Evolutionary conservation across 768 basidiomycete species (phyloP).

Genomic region (Rhizopogon sp.): DNA sequence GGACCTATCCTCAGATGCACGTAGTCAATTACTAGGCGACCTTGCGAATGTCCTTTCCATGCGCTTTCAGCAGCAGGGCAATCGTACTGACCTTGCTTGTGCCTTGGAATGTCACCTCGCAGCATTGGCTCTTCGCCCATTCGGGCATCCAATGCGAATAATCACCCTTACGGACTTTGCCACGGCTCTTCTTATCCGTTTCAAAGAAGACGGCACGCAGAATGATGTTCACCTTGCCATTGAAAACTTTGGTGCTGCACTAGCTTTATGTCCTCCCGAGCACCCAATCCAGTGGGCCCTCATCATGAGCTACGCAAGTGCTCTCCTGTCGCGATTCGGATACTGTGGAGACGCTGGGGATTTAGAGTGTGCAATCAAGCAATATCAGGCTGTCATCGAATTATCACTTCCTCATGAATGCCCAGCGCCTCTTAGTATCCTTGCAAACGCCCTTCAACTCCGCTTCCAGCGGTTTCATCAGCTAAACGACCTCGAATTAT

Average conservation of each 20-base stretch:
- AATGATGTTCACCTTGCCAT: slow-evolving; percentile 27
- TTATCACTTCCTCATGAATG: neutral
- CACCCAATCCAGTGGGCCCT: slow-evolving; percentile 11
- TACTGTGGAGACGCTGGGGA: slow-evolving; percentile 14
- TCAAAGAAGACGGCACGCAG: slow-evolving; percentile 15
- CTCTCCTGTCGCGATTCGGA: slow-evolving; percentile 22
- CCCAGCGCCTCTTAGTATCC: neutral
- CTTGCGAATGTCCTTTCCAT: slow-evolving; percentile 22
- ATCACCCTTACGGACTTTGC: slow-evolving; percentile 24
- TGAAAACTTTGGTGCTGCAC: slow-evolving; percentile 13
- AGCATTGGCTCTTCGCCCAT: slow-evolving; percentile 21
- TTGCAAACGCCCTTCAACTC: neutral
- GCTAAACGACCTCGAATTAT: slow-evolving; percentile 17
- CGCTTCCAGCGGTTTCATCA: neutral
- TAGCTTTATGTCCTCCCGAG: slow-evolving; percentile 11
- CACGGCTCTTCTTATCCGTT: slow-evolving; percentile 21
- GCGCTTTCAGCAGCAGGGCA: slow-evolving; percentile 22
- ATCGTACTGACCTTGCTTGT: slow-evolving; percentile 20
- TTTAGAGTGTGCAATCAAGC: slow-evolving; percentile 16
- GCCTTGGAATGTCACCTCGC: slow-evolving; percentile 23
- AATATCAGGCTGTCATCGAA: neutral
- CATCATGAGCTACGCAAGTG: slow-evolving; percentile 26
- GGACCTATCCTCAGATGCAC: slow-evolving; percentile 13
- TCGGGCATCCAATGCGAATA: slow-evolving; percentile 20
- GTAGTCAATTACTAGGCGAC: slow-evolving; percentile 21